Evolutionary conservation across 1,139 yeast species (phyloP), one percentile per base, ranked within the genome.

Genomic region (Protomyces lactucae-debilis): DNA sequence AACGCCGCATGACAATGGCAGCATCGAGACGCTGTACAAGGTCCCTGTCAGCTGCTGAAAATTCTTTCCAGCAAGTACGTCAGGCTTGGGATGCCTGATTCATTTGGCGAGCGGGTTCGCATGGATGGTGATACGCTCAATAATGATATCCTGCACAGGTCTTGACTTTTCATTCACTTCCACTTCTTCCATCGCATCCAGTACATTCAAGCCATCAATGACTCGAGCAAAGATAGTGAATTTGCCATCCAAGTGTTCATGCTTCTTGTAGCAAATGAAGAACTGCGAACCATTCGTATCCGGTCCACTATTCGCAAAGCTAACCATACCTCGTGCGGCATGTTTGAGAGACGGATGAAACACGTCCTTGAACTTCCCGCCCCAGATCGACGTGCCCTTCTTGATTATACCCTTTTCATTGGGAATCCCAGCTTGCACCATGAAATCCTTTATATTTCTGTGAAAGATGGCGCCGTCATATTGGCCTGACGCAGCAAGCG

Each of bases 221-320:
- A 83, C 76, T 39, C 52, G 80, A 1, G 87, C 88, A 72, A 84
- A 83, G 0, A 84, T 81, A 14, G 85, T 85, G 69, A 83, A 83
- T 59, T 77, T 76, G 1, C 85, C 85, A 71, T 84, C 84, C 66
- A 85, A 74, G 68, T 78, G 76, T 0, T 76, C 73, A 28, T 77
- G 80, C 55, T 74, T 74, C 12, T 69, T 76, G 61, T 75, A 78
- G 1, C 79, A 77, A 35, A 79, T 76, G 66, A 79, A 79, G 65
- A 79, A 79, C 68, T 79, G 81, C 23, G 79, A 74, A 0, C 80
- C 80, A 66, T 79, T 79, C 1, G 80, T 76, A 64, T 79, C 72
- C 6, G 81, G 79, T 9, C 81, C 81, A 0, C 75, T 71, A 68
- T 77, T 78, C 5, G 80, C 81, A 85, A 82, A 78, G 1, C 81